Base-by-base conservation (phyloP, 2,329 filamentous ascomycete genomes). In the Xylariaceae sp. region DNA sequence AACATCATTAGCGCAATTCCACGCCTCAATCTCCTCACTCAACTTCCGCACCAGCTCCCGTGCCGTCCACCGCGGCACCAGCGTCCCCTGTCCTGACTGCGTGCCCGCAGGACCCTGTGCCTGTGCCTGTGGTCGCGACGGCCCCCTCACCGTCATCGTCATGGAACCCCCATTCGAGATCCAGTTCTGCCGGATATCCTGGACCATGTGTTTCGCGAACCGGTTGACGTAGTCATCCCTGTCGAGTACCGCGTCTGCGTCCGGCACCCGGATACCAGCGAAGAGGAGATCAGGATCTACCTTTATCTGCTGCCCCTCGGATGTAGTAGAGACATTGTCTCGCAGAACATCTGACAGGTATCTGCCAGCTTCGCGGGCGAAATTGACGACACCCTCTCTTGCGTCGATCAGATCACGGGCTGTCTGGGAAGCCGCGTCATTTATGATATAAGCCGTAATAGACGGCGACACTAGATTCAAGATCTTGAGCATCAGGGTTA, bases 131-230 rank as follows among this genome's bases (percentile, higher is more conserved):
- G 19, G 52, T 38, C 59, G 64, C 2, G 59, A 61, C 4, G 67
- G 65, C 3, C 61, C 64, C 41, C 62, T 66, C 18, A 72, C 62
- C 0, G 59, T 64, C 9, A 73, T 62, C 3, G 44, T 56, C 2
- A 54, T 50, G 3, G 50, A 8, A n/a, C 6, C 6, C 13, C 13
- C 54, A 3, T 56, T 55, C 1, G 60, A 52, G 7, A 63, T 43
- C 74, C 74, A 78, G 32, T 67, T 71, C 34, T 62, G 64, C 3
- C 57, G 56, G 9, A 76, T 64, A 32, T 78, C 73, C 8, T 64
- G 60, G 4, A 64, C 41, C 29, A 78, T 71, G 37, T 65, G 64
- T 13, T 63, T 60, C 6, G 60, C 57, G 41, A 77, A 76, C 32
- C 47, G 62, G 22, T 59, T 52, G 8, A 69, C 54, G 19, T 69